Conservation (phyloP, 345 rosid species). For the Turritis glabra region DNA sequence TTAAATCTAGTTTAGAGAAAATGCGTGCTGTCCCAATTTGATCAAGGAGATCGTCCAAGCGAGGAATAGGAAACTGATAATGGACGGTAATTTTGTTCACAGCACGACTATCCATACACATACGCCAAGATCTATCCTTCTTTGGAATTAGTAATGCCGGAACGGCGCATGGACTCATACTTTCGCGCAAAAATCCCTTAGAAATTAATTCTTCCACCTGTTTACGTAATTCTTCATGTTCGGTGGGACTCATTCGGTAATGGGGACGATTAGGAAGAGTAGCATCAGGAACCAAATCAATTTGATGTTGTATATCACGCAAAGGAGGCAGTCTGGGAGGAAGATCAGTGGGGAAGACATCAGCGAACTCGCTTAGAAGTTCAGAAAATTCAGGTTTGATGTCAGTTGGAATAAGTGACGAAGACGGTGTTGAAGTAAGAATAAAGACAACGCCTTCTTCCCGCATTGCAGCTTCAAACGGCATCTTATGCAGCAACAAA, state of each 20-base stretch:
- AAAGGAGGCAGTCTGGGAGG: background rate
- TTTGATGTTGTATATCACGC: background rate
- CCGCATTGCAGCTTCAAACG: no score
- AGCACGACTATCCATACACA: background rate
- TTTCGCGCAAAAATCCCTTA: background rate
- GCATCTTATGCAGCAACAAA: no score
- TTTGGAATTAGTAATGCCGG: background rate
- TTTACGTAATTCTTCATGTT: background rate
- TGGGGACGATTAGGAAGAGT: background rate
- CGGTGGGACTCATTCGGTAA: background rate
- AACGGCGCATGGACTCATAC: background rate
- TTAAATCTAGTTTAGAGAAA: no score
- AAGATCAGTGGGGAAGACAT: no score
- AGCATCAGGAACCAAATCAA: background rate
- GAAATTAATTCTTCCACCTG: background rate
- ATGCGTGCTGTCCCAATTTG: no score
- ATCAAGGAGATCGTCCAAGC: conserved; percentile 16
- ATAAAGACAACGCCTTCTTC: no score
- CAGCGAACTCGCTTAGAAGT: no score
- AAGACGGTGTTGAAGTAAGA: no score
- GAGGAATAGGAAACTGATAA: background rate
- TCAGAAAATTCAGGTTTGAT: no score
- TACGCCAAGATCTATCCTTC: background rate
- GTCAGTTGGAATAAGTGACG: no score
- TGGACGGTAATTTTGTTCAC: background rate